A percentile compares a stretch with the other conserved stretches of the same genome.
Conservation (phyloP, 129 eudicot genomes). For the Flaveria robusta region DNA sequence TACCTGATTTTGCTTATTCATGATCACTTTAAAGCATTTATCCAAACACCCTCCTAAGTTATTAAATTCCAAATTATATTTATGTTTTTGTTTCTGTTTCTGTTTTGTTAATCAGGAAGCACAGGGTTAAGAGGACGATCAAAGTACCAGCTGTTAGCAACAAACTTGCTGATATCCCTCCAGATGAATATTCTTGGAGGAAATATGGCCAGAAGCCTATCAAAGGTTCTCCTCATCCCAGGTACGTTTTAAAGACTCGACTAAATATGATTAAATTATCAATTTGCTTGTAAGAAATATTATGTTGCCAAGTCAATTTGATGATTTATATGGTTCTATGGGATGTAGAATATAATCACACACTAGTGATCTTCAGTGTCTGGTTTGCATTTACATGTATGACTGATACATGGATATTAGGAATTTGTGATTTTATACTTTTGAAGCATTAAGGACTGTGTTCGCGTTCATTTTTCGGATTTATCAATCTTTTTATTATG, state of each 20-base stretch:
- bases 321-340: neutral
- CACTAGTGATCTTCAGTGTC: neutral
- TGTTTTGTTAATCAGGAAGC: slow-evolving; percentile 47
- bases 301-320: neutral
- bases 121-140: slow-evolving; percentile 68
- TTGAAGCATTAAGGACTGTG: no score
- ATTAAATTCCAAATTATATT: no score
- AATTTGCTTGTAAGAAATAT: neutral
- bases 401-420: no score
- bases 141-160: slow-evolving; percentile 83
- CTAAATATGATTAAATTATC: neutral
- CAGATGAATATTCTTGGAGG: slow-evolving; percentile 90
- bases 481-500: no score
- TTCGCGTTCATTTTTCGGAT: no score
- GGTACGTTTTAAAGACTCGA: slow-evolving; percentile 40
- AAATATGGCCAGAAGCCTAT: slow-evolving; percentile 90
- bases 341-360: neutral
- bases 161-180: slow-evolving; percentile 81
- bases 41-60: no score
- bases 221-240: slow-evolving; percentile 90
- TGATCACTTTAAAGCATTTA: neutral
- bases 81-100: neutral
- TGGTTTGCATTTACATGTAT: neutral
- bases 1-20: neutral
- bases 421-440: no score